These are phyloP conservation scores for Pyrenochaeta sp. DNA, from an alignment of 2,329 filamentous ascomycete species.

Conservation along the genomic window DNA sequence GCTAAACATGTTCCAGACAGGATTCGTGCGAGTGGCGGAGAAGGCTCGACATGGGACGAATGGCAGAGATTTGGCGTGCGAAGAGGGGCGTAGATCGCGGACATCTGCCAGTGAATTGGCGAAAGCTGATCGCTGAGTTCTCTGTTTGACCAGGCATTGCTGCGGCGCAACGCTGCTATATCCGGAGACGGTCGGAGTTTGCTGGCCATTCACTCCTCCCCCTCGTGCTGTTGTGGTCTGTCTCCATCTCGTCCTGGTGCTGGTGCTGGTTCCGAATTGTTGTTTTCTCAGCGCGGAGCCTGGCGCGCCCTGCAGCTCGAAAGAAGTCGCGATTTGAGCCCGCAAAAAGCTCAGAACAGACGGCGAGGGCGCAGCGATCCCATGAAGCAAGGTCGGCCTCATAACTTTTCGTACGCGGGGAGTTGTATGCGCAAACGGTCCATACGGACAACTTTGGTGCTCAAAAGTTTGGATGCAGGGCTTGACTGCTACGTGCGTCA, in stretches of 20 bases:
- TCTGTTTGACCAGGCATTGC: constrained; percentile 5
- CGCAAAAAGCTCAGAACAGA: constrained; percentile 48
- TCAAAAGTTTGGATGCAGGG: too few relatives aligned
- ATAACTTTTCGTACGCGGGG: constrained; percentile 42
- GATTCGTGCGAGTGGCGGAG: constrained; percentile 15
- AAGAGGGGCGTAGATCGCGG: not conserved
- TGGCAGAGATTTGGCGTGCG: not conserved
- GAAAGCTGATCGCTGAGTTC: constrained; percentile 1
- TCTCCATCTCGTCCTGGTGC: constrained; percentile 2
- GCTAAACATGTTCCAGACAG: constrained; percentile 36
- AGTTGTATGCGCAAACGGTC: constrained; percentile 30
- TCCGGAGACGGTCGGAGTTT: constrained; percentile 1
- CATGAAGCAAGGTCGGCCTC: constrained; percentile 43
- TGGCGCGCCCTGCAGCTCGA: constrained; percentile 33
- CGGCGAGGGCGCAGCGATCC: constrained; percentile 43
- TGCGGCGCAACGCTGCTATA: constrained; percentile 11
- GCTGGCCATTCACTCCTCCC: not conserved
- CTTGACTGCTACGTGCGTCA: too few relatives aligned
- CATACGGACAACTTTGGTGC: too few relatives aligned
- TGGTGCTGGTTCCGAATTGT: constrained; percentile 22
- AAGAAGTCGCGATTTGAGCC: constrained; percentile 40
- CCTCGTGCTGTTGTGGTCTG: constrained; percentile 3
- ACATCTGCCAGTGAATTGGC: constrained; percentile 3
- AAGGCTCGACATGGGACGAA: constrained; percentile 7
- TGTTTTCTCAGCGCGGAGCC: constrained; percentile 29